Conservation (phyloP, 208 protist species). For the Wallacemonas rigidus region DNA sequence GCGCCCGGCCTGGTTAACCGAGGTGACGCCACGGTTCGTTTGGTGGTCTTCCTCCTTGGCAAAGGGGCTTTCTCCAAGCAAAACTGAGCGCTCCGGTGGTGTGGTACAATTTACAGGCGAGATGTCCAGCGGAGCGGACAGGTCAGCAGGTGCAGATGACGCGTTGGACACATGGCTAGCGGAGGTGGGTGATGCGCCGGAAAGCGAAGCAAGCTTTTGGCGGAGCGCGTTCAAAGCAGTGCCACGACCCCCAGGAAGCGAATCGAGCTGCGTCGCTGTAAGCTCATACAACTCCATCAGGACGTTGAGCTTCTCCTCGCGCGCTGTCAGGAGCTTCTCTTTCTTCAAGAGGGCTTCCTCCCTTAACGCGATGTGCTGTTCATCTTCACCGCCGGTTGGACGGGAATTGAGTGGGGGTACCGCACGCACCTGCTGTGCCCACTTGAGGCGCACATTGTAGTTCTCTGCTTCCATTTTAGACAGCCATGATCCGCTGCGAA, state of each 20-base stretch:
- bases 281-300: slow-evolving; percentile 84
- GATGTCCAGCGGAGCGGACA: slow-evolving; percentile 1
- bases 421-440: background rate
- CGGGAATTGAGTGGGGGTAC: background rate
- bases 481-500: slow-evolving; percentile 64
- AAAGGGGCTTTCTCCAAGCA: background rate
- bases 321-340: slow-evolving; percentile 44
- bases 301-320: slow-evolving; percentile 71
- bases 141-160: background rate
- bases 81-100: background rate
- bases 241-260: slow-evolving; percentile 27
- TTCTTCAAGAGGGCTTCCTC: slow-evolving; percentile 37
- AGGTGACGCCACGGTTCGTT: background rate
- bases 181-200: background rate
- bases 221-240: slow-evolving; percentile 11
- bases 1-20: background rate
- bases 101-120: slow-evolving; percentile 4
- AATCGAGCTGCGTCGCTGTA: slow-evolving; percentile 71
- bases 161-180: background rate
- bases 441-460: slow-evolving; percentile 9
- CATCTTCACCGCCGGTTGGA: background rate
- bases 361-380: background rate
- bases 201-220: slow-evolving; percentile 5
- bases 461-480: slow-evolving; percentile 59
- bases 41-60: background rate